Base-by-base conservation (phyloP, 352 stramenopile species). In the Pythium angustatum region DNA sequence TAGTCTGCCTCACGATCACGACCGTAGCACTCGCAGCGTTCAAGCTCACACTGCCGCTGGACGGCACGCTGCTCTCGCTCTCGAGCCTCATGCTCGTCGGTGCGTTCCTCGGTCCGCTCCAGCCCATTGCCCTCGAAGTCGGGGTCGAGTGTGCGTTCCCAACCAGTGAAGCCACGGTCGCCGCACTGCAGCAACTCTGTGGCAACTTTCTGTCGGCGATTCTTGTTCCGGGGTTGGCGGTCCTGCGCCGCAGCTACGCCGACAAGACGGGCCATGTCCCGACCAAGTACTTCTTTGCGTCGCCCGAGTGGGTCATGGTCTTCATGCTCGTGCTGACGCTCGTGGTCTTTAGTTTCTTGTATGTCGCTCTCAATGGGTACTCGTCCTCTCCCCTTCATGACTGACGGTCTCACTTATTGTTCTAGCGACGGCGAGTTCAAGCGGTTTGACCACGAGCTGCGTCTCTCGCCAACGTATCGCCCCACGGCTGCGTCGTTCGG, bases 201-300 rank as follows among this genome's bases (percentile, higher is more conserved):
- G 83, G 83, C 11, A 93, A 93, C 56, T 87, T 91, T 24, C 53
- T 93, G 2, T 91, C 81, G 26, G 83, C 81, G 9, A 72, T 88
- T 33, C 21, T 85, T 0, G 81, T 92, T 12, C 83, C 81, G 12
- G 69, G 70, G 0, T 55, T 92, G 11, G 85, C 77, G 56, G 58
- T 75, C 4, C 33, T 88, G 12, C 70, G 77, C 24, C 66, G 76
- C 5, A 78, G 62, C 0, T 68, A 79, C 43, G 71, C 59, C 26
- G 73, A 79, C 33, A 48, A 51, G 31, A 72, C 65, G 1, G 69
- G 67, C 19, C 71, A 78, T 27, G 62, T 81, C 0, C 66, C 73
- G 10, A 17, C 34, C 17, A 69, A 68, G 54, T 73, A 77, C 24
- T 80, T 85, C 26, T 87, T 83, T 56, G 71, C 69, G 0, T 82